Evolutionary conservation across 345 rosid species (phyloP), one percentile per base, ranked within the genome.

Genomic region (Physaria fendleri): DNA sequence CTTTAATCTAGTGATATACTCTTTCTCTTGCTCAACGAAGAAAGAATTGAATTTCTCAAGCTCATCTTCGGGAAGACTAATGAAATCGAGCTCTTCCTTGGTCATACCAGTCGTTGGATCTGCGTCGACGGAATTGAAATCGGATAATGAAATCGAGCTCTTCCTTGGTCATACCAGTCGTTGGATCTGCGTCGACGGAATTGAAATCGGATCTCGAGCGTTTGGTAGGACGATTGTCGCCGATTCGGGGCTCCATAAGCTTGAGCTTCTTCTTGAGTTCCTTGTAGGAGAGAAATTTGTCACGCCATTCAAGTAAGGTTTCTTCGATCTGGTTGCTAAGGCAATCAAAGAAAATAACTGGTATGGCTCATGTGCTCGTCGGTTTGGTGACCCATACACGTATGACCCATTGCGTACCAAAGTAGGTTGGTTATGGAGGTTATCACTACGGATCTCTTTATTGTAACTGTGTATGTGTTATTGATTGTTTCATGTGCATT

Each of bases 271-370:
- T 88, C 79, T 92, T 92, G 52, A 92, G 88, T 9, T 83, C 95
- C 81, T 92, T 92, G 84, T 92, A 92, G 30, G 98, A 88, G 47
- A 88, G 83, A 43, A 92, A 92, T 72, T 92, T 88, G 78, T 88
- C 97, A 33, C 88, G 75, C 98, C 98, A 92, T 68, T 86, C 95
- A 5, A 97, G 98, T 53, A 84, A 59, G 8, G 97, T 86, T 74
- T 88, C 91, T 59, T 88, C 97, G 74, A 92, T 88, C 91, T 92
- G 98, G 72, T 77, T 92, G n/a, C n/a, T n/a, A n/a, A n/a, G n/a
- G n/a, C n/a, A n/a, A n/a, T n/a, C n/a, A n/a, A n/a, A n/a, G n/a
- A n/a, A n/a, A n/a, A n/a, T n/a, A n/a, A n/a, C n/a, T n/a, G n/a
- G n/a, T n/a, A n/a, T n/a, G n/a, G n/a, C n/a, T n/a, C n/a, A n/a